These are phyloP conservation scores for Solanum ossicruentum DNA, from an alignment of 257 asterid genomes.

Conservation along the genomic window DNA sequence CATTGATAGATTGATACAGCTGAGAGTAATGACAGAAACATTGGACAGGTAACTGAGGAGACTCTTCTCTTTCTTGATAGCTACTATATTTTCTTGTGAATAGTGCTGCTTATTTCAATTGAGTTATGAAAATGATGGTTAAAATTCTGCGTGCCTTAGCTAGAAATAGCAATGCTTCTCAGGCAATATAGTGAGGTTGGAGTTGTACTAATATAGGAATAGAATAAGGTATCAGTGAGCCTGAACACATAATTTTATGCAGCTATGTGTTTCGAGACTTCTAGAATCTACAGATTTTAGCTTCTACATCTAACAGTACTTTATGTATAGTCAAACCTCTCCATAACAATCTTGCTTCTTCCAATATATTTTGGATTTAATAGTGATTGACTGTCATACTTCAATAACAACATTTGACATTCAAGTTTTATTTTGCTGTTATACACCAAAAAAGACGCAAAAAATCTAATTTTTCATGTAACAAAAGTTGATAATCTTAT, in stretches of 20 bases:
- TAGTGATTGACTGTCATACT: no score
- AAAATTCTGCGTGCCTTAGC: neutral
- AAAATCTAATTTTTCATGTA: neutral
- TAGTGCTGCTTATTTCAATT: neutral
- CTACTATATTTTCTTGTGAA: neutral
- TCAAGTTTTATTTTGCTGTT: neutral
- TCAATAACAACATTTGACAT: neutral
- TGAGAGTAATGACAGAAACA: constrained; percentile 71
- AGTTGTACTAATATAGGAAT: neutral
- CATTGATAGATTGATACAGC: constrained; percentile 70
- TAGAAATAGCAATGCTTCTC: neutral
- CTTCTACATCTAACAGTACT: neutral
- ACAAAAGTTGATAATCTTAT: neutral
- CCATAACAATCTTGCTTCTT: no score
- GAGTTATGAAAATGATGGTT: neutral
- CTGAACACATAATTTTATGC: neutral
- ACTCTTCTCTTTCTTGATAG: neutral
- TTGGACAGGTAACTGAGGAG: constrained; percentile 51
- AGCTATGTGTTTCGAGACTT: neutral
- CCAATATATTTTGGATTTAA: no score
- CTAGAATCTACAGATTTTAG: neutral
- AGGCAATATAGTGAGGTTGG: neutral
- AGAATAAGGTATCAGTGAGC: neutral
- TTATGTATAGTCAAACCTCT: neutral
- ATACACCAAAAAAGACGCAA: neutral